Evolutionary conservation across 768 basidiomycete genomes (phyloP).

Genomic region (Mycena indigotica): DNA sequence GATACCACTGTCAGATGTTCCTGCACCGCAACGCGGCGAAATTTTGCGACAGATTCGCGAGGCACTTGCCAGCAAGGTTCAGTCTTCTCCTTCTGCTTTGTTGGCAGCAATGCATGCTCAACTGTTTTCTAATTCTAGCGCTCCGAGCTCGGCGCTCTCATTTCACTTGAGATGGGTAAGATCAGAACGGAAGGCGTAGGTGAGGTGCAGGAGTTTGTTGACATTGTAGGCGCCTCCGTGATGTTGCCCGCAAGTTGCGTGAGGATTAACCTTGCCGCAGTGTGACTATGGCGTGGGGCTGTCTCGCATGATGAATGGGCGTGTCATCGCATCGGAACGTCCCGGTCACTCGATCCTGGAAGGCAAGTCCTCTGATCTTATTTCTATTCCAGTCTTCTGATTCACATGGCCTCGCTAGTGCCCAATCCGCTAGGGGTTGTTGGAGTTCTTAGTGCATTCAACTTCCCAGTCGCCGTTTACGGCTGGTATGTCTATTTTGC

Average conservation of each 20-base stretch:
- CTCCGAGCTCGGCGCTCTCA: constrained; percentile 76
- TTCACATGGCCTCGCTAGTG: constrained; percentile 49
- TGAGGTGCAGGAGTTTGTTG: constrained; percentile 94
- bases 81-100: constrained; percentile 15
- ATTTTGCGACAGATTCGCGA: constrained; percentile 86
- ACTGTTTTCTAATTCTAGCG: constrained; percentile 44
- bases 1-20: constrained; percentile 45
- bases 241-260: neutral
- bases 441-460: constrained; percentile 87
- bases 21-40: constrained; percentile 88
- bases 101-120: constrained; percentile 2
- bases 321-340: constrained; percentile 84
- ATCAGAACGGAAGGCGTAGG: constrained; percentile 88
- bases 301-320: constrained; percentile 93
- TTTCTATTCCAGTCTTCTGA: constrained; percentile 14
- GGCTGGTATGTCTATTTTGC: constrained; percentile 61
- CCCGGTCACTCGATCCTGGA: constrained; percentile 91
- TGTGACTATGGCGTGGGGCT: constrained; percentile 94
- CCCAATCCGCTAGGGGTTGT: constrained; percentile 83
- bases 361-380: constrained; percentile 46
- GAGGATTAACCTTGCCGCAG: constrained; percentile 40
- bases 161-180: constrained; percentile 91
- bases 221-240: constrained; percentile 65
- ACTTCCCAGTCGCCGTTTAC: constrained; percentile 94
- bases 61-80: constrained; percentile 75